Evolutionary conservation across 2,329 filamentous ascomycete species (phyloP), one percentile per base, ranked within the genome.

Genomic region (Sporothrix dimorphospora): DNA sequence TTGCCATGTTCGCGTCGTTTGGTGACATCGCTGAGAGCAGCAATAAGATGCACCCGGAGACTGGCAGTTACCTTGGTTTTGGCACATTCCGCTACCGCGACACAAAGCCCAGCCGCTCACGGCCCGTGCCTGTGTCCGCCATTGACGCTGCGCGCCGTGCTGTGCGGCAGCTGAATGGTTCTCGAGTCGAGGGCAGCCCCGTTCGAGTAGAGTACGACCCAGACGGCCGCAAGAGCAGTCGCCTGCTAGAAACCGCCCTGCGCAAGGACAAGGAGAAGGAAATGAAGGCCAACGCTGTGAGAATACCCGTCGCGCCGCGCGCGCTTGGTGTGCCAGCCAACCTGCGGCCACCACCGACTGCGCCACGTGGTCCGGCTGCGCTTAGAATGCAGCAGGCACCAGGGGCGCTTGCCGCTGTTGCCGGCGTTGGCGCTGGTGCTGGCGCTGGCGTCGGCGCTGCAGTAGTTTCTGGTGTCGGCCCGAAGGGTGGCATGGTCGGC

Each of bases 11-110:
- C 79, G 89, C 91, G 21, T 89, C 88, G 3, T 97, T 92, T 82
- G 94, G 94, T 70, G 93, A 97, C 72, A 94, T 99, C 75, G 91
- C 92, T 59, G 92, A 94, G 78, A 92, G 97, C 77, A 94, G 93
- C 78, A 98, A 98, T 79, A 95, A 97, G 80, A 95, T 97, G 78
- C 94, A 99, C 81, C 96, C 96, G 9, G 91, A 94, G 72, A 98
- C 94, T 14, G 96, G 96, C 21, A 96, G 93, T 78, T 97, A 97
- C 79, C 87, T 99, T 14, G 96, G 96, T 14, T 94, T 99, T 79
- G 97, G 93, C 75, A 93, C 94, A 19, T 94, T 99, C 79, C 90
- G 92, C 73, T 99, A 97, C 81, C 90, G 92, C 78, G 95, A 98
- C 79, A 84, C 86, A 1, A 87, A 89, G 83, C 81, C 82, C 70